phyloP scores from a whole-genome alignment of 2,329 filamentous ascomycete species.

The Tolypocladium nubicola region DNA sequence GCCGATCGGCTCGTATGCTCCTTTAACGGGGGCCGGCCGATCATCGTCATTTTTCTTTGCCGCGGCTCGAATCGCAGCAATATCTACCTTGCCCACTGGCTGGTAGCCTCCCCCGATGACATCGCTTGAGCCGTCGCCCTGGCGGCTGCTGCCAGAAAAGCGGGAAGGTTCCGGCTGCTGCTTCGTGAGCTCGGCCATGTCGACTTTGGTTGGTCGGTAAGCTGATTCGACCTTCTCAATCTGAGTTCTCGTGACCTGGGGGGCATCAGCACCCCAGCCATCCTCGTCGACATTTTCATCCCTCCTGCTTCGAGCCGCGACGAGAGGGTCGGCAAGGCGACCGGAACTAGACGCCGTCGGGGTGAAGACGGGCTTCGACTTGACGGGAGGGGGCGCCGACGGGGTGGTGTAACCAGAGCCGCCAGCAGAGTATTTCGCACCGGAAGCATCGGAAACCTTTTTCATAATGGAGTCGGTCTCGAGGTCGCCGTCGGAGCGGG shows the following conservation, averaged over 20 bases:
- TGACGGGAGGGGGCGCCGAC: slow-evolving; percentile 55
- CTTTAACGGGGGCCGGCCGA: slow-evolving; percentile 76
- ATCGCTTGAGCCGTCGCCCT: slow-evolving; percentile 39
- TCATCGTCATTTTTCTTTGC: slow-evolving; percentile 63
- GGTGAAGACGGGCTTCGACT: slow-evolving; percentile 86
- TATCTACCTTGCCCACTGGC: slow-evolving; percentile 94
- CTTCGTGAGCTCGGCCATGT: slow-evolving; percentile 74
- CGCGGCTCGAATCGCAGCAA: slow-evolving; percentile 74
- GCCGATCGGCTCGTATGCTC: slow-evolving; percentile 86
- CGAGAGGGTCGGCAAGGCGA: slow-evolving; percentile 53
- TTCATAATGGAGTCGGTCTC: slow-evolving; percentile 80
- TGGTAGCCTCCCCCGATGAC: slow-evolving; percentile 83
- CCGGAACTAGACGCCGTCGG: slow-evolving; percentile 49
- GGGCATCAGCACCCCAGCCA: slow-evolving; percentile 91
- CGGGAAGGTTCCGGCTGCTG: slow-evolving; percentile 59
- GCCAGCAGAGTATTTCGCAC: slow-evolving; percentile 80
- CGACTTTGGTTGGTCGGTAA: slow-evolving; percentile 92
- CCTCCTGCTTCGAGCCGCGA: slow-evolving; percentile 52
- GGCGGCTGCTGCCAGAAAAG: slow-evolving; percentile 35
- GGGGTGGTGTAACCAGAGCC: slow-evolving; percentile 42
- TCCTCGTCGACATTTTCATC: slow-evolving; percentile 62
- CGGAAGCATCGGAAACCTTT: slow-evolving; percentile 90
- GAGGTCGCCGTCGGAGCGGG: slow-evolving; percentile 81
- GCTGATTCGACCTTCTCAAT: slow-evolving; percentile 87
- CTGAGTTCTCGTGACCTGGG: slow-evolving; percentile 75